Evolutionary conservation across 768 basidiomycete genomes (phyloP).

Genomic region (Clitopilus hobsonii): DNA sequence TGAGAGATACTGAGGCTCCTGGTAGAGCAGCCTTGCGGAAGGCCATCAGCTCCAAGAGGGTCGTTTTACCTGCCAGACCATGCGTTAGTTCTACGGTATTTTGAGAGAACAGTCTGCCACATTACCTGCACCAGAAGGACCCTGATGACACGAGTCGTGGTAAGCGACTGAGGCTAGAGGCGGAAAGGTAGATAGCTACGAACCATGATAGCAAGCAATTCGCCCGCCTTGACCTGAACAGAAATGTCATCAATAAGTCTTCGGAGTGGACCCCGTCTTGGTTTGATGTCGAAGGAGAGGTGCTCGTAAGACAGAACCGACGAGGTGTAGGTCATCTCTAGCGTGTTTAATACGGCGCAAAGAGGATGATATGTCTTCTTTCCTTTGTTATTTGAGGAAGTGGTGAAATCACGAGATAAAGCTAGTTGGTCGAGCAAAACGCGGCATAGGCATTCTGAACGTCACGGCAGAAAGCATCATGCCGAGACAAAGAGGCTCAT

Average conservation of each 20-base stretch:
- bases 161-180: neutral
- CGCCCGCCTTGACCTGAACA: conserved; percentile 30
- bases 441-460: too few relatives aligned
- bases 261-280: neutral
- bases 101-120: neutral
- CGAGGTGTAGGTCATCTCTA: neutral
- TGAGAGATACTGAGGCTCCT: conserved; percentile 29
- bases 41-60: conserved; percentile 40
- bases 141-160: conserved; percentile 18
- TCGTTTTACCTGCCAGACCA: conserved; percentile 31
- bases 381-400: too few relatives aligned
- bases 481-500: too few relatives aligned
- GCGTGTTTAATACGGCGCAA: too few relatives aligned
- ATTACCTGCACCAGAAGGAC: conserved; percentile 38
- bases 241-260: conserved; percentile 34
- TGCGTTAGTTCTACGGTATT: neutral
- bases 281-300: neutral
- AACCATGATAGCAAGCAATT: conserved; percentile 40
- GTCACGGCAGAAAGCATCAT: too few relatives aligned
- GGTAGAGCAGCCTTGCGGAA: conserved; percentile 28
- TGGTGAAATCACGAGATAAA: neutral
- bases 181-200: neutral
- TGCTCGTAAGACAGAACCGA: neutral
- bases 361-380: too few relatives aligned
- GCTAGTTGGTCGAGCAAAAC: neutral